These are phyloP conservation scores for Taiozyma sp. DNA, from an alignment of 1,139 yeast species.

Conservation along the genomic window DNA sequence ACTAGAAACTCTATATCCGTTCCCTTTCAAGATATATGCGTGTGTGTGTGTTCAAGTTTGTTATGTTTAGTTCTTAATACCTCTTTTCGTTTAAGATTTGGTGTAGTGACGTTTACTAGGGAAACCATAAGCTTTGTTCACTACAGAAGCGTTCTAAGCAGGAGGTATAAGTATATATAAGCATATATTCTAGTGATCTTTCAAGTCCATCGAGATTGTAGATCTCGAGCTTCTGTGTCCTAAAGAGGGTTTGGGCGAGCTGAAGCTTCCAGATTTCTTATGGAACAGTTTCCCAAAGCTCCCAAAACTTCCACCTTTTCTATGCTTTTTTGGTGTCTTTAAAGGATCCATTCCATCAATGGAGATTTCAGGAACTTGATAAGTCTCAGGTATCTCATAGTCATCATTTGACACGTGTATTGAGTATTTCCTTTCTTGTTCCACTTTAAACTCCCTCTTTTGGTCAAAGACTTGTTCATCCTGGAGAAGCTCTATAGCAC, in stretches of 20 bases:
- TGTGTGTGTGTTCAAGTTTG: background rate
- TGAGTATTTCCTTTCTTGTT: conserved; percentile 10
- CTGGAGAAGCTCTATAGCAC: conserved; percentile 1
- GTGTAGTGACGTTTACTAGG: too few relatives aligned
- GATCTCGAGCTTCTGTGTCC: conserved; percentile 8
- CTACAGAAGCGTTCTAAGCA: conserved; percentile 5
- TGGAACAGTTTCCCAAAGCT: background rate
- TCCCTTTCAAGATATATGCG: background rate
- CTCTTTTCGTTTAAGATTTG: background rate
- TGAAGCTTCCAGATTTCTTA: background rate
- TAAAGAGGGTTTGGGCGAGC: background rate
- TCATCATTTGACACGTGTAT: conserved; percentile 17
- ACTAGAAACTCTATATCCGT: background rate
- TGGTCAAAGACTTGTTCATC: conserved; percentile 1
- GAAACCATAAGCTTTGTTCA: background rate
- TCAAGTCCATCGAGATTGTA: conserved; percentile 1
- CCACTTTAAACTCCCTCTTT: conserved; percentile 6
- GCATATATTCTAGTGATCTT: background rate
- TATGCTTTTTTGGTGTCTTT: background rate
- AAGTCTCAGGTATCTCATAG: conserved; percentile 13
- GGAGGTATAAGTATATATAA: too few relatives aligned
- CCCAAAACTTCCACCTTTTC: background rate
- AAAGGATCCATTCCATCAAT: background rate
- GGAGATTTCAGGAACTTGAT: background rate
- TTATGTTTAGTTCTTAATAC: background rate